Evolutionary conservation across 192 early-diverging fungal species (phyloP), one percentile per base, ranked within the genome.

Genomic region (Coemansia sp.): DNA sequence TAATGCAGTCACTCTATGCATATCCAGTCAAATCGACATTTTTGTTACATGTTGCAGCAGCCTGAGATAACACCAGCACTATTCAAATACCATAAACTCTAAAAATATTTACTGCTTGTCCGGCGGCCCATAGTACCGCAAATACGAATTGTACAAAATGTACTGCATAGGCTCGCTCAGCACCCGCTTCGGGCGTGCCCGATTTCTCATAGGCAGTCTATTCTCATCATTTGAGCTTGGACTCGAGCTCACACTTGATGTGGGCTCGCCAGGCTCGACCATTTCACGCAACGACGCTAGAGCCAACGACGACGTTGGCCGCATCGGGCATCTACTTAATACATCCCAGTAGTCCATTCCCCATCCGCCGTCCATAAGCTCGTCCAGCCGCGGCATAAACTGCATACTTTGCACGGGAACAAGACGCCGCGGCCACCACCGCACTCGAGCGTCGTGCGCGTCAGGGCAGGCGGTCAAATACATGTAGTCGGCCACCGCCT

Each of bases 121-220:
- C 6, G 70, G 75, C 10, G 62, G 64, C n/a, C 76, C 76, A 49
- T 79, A 79, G 76, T 79, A 79, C 19, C 76, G 66, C 21, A 79
- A 56, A 39, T 79, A 79, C 32, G 76, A 79, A 48, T 79, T 79
- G 56, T 79, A 79, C 60, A 79, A 25, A 5, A 79, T 79, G 27
- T 79, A 79, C 64, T 79, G 76, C 76, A 79, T 79, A 1, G 76
- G 76, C 56, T 79, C 76, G 48, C 70, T 73, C 8, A 79, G 66
- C 50, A 79, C 70, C 10, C 76, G 70, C 23, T 73, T 79, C 25
- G 7, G 11, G 3, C 39, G 41, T 1, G 15, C 41, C 7, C 37
- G 37, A 10, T n/a, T n/a, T 15, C 41, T 35, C 32, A 7, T 35
- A 1, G 32, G 32, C 32, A 35, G 32, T 35, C 32, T 35, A 8